Base-by-base conservation (phyloP, 2,329 filamentous ascomycete species). In the Whalleya microplaca region DNA sequence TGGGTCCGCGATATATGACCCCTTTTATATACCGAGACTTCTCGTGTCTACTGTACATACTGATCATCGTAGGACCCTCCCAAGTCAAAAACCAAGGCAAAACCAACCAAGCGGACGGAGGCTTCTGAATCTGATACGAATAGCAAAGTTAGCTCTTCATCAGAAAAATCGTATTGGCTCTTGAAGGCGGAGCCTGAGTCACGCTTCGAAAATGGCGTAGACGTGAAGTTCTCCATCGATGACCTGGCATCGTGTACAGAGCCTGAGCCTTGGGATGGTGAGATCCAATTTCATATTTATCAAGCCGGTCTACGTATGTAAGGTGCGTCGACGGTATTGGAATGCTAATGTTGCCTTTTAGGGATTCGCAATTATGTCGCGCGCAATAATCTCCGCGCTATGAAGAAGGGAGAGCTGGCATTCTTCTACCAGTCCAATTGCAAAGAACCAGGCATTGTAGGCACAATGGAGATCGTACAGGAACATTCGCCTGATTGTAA, bases 341-440 rank as follows among this genome's bases (percentile, higher is more conserved):
- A 40, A 53, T 40, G 52, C 59, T 69, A 19, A 48, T n/a, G 32
- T 45, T 20, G 16, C 27, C 48, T 41, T 45, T 45, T 41, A 74
- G 72, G 72, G 9, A 75, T 73, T 53, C 71, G 71, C 47, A 71
- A 71, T 42, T 73, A 73, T 53, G 68, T 68, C 16, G 94, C 94
- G 6, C 86, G 91, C 21, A 98, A 97, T 69, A 92, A 97, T 71
- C 87, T 99, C 76, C 85, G 91, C 27, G 84, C 86, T 8, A 99
- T 99, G 95, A 92, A 91, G 66, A 86, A 87, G 53, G 93, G 93
- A 48, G 95, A 99, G 70, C 80, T 93, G 29, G 93, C 92, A 21
- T 98, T 99, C 77, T 98, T 99, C 77, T 98, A 98, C 71, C 94
- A 97, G 75, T 96, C 91, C 45, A 96, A 95, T 68, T 95, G 91